A percentile compares a stretch with the other conserved stretches of the same genome.
These are phyloP conservation scores for Iberis pinnata DNA, from an alignment of 345 rosid genomes.

Conservation along the genomic window DNA sequence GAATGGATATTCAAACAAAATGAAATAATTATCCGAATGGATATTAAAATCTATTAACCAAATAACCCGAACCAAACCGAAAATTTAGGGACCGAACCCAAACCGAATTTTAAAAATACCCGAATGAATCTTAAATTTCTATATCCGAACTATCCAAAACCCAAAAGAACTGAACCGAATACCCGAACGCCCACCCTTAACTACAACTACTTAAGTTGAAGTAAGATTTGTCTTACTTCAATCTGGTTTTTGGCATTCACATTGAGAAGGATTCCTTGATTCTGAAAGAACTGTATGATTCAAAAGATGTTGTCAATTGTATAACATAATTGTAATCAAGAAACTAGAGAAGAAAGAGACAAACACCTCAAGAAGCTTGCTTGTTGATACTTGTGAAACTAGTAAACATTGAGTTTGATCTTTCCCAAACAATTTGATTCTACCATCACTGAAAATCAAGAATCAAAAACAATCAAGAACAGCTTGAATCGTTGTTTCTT, in stretches of 20 bases:
- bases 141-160: too few relatives aligned
- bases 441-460: slow-evolving; percentile 55
- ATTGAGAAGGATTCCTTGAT: slow-evolving; percentile 67
- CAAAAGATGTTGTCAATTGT: not conserved
- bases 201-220: not conserved
- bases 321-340: not conserved
- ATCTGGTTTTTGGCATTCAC: slow-evolving; percentile 60
- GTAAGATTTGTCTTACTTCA: slow-evolving; percentile 48
- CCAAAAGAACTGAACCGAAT: too few relatives aligned
- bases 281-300: slow-evolving; percentile 53
- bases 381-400: slow-evolving; percentile 45
- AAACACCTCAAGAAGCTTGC: slow-evolving; percentile 69
- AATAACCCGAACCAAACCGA: too few relatives aligned
- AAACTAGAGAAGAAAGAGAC: slow-evolving; percentile 6
- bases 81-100: too few relatives aligned
- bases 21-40: too few relatives aligned
- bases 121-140: too few relatives aligned
- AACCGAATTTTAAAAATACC: too few relatives aligned
- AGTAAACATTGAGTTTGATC: slow-evolving; percentile 63
- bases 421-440: slow-evolving; percentile 71
- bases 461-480: not conserved
- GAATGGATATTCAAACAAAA: too few relatives aligned
- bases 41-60: too few relatives aligned
- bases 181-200: too few relatives aligned
- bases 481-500: not conserved